phyloP scores from a whole-genome alignment of 75 land plant species.

The Picea glauca region DNA sequence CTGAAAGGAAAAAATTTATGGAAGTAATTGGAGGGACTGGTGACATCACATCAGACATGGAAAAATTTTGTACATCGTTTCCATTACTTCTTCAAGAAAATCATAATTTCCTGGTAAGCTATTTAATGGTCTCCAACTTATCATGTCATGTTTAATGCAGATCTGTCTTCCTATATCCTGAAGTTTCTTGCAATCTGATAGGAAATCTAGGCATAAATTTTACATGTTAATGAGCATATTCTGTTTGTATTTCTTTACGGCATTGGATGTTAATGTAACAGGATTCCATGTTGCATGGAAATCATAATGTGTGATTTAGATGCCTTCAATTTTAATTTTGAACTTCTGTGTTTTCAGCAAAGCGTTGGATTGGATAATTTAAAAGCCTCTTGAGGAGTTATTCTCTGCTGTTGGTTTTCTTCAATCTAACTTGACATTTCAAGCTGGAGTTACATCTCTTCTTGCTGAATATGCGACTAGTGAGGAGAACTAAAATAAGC shows the following conservation, averaged over 20 bases:
- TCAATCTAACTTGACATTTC: background rate
- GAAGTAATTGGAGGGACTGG: constrained; percentile 65
- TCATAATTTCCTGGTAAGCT: constrained; percentile 84
- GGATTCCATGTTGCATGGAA: constrained; percentile 1
- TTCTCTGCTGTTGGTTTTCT: constrained; percentile 4
- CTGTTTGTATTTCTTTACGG: background rate
- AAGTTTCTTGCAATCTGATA: constrained; percentile 1
- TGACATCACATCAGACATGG: constrained; percentile 65
- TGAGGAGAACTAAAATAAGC: background rate
- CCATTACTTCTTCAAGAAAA: constrained; percentile 78
- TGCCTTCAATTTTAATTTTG: background rate
- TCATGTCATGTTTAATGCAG: background rate
- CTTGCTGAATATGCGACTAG: background rate
- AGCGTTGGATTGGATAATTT: constrained; percentile 48
- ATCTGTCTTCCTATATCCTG: background rate
- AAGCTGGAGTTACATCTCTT: background rate
- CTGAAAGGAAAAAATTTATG: constrained; percentile 94
- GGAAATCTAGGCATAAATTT: background rate
- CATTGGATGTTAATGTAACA: background rate
- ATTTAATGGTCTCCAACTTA: background rate
- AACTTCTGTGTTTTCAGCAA: constrained; percentile 23
- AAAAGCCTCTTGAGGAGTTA: constrained; percentile 31
- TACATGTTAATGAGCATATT: too few relatives aligned
- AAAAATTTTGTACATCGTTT: constrained; percentile 63
- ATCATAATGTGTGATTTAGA: background rate